These are phyloP conservation scores for Heliamphora pulchella DNA, from an alignment of 179 eudicot species.

Conservation along the genomic window DNA sequence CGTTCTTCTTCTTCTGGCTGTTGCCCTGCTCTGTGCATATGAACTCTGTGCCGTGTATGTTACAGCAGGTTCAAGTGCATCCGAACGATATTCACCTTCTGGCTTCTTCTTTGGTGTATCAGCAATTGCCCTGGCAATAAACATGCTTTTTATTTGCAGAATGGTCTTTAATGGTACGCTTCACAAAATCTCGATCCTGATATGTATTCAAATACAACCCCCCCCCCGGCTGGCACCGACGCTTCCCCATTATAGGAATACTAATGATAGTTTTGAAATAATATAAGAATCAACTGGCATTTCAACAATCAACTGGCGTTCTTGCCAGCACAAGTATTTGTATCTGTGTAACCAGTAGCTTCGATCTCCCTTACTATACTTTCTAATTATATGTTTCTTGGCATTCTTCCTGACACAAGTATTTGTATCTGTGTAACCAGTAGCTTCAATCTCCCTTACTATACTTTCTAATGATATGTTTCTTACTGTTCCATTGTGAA, in stretches of 20 bases:
- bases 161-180: constrained; percentile 91
- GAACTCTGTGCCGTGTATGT: constrained; percentile 97
- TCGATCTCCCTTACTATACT: background rate
- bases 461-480: background rate
- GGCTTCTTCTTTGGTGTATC: constrained; percentile 99
- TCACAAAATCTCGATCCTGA: background rate
- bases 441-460: background rate
- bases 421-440: too few relatives aligned
- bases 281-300: too few relatives aligned
- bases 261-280: too few relatives aligned
- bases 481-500: constrained; percentile 15
- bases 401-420: too few relatives aligned
- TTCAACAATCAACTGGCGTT: background rate
- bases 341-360: too few relatives aligned
- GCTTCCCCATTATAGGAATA: too few relatives aligned
- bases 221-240: background rate
- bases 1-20: constrained; percentile 82
- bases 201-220: background rate
- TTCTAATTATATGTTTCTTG: background rate
- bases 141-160: constrained; percentile 97
- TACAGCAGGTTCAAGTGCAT: constrained; percentile 74
- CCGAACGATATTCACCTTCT: constrained; percentile 83
- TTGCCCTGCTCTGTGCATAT: constrained; percentile 86
- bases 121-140: constrained; percentile 91
- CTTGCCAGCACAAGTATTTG: too few relatives aligned